A percentile compares a stretch with the other conserved stretches of the same genome.
Evolutionary conservation across 306 rosid species (phyloP).

Genomic region (Parietaria judaica): DNA sequence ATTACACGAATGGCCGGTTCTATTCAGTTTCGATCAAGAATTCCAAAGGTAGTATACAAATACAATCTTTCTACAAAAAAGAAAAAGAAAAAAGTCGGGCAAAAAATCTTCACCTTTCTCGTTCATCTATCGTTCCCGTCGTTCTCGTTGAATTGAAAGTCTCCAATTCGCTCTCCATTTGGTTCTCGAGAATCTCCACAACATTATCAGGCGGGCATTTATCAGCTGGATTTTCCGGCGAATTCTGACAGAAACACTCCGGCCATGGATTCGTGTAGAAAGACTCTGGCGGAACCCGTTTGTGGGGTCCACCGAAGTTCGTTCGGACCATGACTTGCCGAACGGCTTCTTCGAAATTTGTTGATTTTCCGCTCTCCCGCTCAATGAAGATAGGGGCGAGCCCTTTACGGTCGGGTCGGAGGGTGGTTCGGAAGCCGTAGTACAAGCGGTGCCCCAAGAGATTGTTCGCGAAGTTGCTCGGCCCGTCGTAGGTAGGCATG

Average conservation of each 20-base stretch:
- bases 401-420: constrained; percentile 88
- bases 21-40: constrained; percentile 19
- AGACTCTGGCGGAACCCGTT: constrained; percentile 77
- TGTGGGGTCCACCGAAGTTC: constrained; percentile 84
- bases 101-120: constrained; percentile 25
- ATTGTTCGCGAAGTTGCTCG: constrained; percentile 99
- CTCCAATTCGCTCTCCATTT: constrained; percentile 33
- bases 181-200: constrained; percentile 41
- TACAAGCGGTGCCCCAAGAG: constrained; percentile 97
- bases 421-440: constrained; percentile 87
- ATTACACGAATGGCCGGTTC: constrained; percentile 18
- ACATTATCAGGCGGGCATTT: constrained; percentile 78
- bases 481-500: constrained; percentile 99
- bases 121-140: constrained; percentile 31
- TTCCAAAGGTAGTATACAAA: constrained; percentile 15
- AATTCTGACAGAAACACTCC: constrained; percentile 85
- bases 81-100: too few relatives aligned
- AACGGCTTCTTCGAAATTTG: constrained; percentile 73
- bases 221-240: constrained; percentile 52
- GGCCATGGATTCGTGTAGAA: constrained; percentile 99
- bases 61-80: constrained; percentile 16
- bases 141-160: constrained; percentile 25
- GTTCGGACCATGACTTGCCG: constrained; percentile 72
- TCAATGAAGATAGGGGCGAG: constrained; percentile 89
- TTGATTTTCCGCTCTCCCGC: constrained; percentile 49